A percentile compares a stretch with the other conserved stretches of the same genome.
Conservation (phyloP, 805 yeast genomes). For the Yarrowia porcina region DNA sequence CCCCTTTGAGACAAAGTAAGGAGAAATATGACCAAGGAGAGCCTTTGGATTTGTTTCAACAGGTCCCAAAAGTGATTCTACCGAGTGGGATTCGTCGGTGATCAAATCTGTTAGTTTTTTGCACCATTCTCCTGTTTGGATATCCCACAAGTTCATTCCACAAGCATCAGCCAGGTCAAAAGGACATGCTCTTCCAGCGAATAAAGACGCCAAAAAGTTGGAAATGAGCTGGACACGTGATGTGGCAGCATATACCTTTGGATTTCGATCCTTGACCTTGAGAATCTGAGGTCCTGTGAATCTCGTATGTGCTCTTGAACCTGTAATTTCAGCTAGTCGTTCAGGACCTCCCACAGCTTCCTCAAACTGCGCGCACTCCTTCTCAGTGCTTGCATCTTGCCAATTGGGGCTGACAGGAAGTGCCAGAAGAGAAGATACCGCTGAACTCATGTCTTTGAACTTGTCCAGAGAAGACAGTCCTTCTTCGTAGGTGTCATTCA, state of each 20-base stretch:
- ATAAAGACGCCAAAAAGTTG: constrained; percentile 67
- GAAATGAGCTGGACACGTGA: constrained; percentile 69
- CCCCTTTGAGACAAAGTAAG: constrained; percentile 61
- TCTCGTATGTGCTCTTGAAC: constrained; percentile 83
- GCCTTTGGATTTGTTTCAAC: constrained; percentile 39
- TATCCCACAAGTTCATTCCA: constrained; percentile 87
- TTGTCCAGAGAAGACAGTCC: not conserved
- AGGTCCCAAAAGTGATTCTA: constrained; percentile 48
- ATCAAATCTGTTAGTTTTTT: constrained; percentile 50
- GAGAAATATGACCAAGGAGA: constrained; percentile 45
- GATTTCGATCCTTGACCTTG: constrained; percentile 55
- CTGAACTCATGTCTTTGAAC: not conserved
- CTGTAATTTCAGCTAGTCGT: constrained; percentile 62
- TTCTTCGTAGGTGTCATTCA: constrained; percentile 46
- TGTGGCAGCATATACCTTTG: constrained; percentile 54
- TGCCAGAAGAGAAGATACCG: constrained; percentile 37
- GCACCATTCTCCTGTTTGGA: constrained; percentile 54
- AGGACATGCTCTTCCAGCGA: constrained; percentile 59
- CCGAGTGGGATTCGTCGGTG: constrained; percentile 27
- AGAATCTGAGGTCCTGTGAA: constrained; percentile 92
- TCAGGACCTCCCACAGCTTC: constrained; percentile 57
- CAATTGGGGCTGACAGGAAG: constrained; percentile 76
- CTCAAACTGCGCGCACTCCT: constrained; percentile 64
- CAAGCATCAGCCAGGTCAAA: constrained; percentile 86
- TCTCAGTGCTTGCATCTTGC: constrained; percentile 89